Evolutionary conservation across 1,284 basidiomycete genomes (phyloP), one percentile per base, ranked within the genome.

Genomic region (Ceratobasidium sp.): DNA sequence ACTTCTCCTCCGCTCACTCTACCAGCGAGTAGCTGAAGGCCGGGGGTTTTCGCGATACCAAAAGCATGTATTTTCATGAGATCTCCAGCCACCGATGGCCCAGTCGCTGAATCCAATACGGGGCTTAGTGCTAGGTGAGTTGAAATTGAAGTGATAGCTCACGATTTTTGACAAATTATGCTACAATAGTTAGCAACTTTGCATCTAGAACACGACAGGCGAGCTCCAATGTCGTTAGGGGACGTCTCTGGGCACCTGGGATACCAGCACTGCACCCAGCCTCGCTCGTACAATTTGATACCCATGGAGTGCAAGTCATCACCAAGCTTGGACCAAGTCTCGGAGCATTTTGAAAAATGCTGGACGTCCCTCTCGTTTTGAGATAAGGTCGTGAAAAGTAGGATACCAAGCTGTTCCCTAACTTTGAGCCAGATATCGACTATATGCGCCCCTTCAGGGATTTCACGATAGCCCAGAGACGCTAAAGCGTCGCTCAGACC

Each of bases 261-360:
- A 61, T 38, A 61, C 59, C 59, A 61, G 33, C 59, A 61, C 59
- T 61, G 59, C 26, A 61, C 59, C 59, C 59, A 61, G 12, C 59
- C 59, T 15, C 59, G 59, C 12, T 61, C 15, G 12, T 61, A 33
- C 26, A 33, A 38, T 33, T 17, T 61, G 59, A 40, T 33, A 13
- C 59, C 59, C 38, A 61, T 61, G 10, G 13, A 33, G 15, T 17
- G 10, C 6, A 61, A 33, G 40, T 13, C 6, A 38, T 38, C 12
- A 15, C 59, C 59, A 12, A 61, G 26, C 40, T 61, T 61, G 59
- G 15, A 7, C 59, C 59, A 61, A 33, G 59, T 40, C 59, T 38
- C 38, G 28, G 59, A 38, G 20, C 59, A 61, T 15, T 13, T 50
- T 20, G 28, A 33, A 20, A 12, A 61, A 33, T 7, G 26, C 13